A percentile compares a stretch with the other conserved stretches of the same genome.
Conservation (phyloP, 1,139 yeast species). For the Suhomyces atakaporum region DNA sequence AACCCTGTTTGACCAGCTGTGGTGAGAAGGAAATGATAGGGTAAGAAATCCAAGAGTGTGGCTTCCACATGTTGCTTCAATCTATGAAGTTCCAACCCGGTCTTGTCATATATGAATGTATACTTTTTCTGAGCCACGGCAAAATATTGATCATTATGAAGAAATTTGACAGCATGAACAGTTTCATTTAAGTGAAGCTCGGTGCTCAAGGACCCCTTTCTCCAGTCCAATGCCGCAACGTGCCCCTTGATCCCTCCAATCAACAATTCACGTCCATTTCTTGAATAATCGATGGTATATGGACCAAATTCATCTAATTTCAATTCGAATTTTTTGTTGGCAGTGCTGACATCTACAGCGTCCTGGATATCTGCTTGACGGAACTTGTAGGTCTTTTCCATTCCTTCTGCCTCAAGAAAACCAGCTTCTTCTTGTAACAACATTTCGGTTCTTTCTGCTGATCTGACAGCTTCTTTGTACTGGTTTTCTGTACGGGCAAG, state of each 20-base stretch:
- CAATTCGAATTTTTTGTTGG: constrained; percentile 73
- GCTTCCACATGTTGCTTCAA: constrained; percentile 88
- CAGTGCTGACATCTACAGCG: constrained; percentile 79
- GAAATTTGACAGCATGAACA: constrained; percentile 82
- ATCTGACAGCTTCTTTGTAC: constrained; percentile 72
- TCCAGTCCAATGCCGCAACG: constrained; percentile 95
- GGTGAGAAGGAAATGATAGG: constrained; percentile 85
- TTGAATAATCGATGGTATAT: constrained; percentile 73
- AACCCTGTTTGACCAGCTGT: constrained; percentile 89
- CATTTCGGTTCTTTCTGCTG: constrained; percentile 86
- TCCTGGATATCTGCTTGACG: constrained; percentile 75
- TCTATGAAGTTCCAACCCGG: constrained; percentile 90
- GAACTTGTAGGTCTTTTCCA: constrained; percentile 89
- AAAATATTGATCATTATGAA: constrained; percentile 90
- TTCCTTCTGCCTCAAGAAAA: constrained; percentile 84
- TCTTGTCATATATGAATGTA: constrained; percentile 86
- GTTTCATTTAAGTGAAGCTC: constrained; percentile 89
- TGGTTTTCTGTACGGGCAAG: constrained; percentile 68
- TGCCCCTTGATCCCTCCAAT: constrained; percentile 93
- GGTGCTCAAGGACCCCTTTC: constrained; percentile 76
- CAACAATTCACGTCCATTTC: constrained; percentile 84
- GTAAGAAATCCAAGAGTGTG: constrained; percentile 80
- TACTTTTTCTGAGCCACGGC: constrained; percentile 98
- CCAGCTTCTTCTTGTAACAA: constrained; percentile 84
- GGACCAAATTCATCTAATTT: constrained; percentile 83